Base-by-base conservation (phyloP, 1,139 yeast species). In the Suhomyces panamericanus region DNA sequence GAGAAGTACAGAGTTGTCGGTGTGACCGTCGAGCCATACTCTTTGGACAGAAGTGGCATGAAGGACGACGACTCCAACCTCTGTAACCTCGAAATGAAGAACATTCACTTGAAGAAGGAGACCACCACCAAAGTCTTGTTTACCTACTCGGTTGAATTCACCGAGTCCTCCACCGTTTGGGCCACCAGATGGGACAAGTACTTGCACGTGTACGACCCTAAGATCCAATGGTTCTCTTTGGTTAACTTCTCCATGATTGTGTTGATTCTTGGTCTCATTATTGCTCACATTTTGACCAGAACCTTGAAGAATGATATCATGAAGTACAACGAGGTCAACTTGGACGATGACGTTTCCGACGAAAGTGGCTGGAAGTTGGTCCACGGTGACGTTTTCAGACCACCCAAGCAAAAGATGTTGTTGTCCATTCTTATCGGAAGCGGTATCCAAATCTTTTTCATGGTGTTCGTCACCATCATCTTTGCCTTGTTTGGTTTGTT, bases 111-210 rank as follows among this genome's bases (percentile, higher is more conserved):
- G 52, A 55, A 48, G 32, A 64, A 61, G 42, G 66, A 64, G n/a
- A 33, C 38, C 10, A 69, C 64, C 17, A 62, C 69, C 8, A 54
- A 56, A 6, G 77, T 73, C 4, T 39, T 55, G 41, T 74, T 62
- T 56, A 68, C 78, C 10, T 74, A 74, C 56, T 63, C 83, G 3
- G 80, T 85, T 17, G 59, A 59, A 11, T 93, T 93, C 76, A 64
- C 69, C 27, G 77, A 78, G 47, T 85, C 95, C 13, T 71, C 70
- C 12, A 87, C 95, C 12, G 82, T 85, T 10, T 93, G 98, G 99
- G 98, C 98, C 28, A 93, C 98, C 1, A 83, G 99, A 70, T 93
- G 99, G 99, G 99, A 93, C 65, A 88, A 89, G 65, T 93, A 93
- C 63, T 77, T 93, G 59, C 96, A 89, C 59, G 95, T 87, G 31